These are phyloP conservation scores for Selaginella moellendorffii DNA, from an alignment of 75 land plant species.

Conservation along the genomic window DNA sequence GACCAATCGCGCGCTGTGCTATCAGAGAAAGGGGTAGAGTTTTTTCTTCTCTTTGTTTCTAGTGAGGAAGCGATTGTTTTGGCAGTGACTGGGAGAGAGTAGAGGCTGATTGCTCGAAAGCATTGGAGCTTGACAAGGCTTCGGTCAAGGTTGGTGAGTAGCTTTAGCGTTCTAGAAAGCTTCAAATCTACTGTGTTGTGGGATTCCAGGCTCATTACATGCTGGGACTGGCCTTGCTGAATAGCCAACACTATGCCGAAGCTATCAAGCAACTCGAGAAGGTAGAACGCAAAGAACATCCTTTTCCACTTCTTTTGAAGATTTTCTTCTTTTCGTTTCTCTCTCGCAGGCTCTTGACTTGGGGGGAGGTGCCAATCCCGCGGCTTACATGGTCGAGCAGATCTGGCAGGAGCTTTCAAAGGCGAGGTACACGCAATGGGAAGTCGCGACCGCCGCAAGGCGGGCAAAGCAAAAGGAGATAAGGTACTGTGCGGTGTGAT, in stretches of 20 bases:
- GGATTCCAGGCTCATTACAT: conserved; percentile 28
- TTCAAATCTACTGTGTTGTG: neutral
- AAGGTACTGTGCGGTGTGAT: conserved; percentile 30
- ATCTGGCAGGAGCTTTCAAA: conserved; percentile 80
- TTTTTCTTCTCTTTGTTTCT: conserved; percentile 4
- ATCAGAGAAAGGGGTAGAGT: conserved; percentile 53
- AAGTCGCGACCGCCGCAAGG: conserved; percentile 31
- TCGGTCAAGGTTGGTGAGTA: conserved; percentile 48
- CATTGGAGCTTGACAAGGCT: conserved; percentile 52
- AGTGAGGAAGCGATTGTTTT: neutral
- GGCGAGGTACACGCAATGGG: conserved; percentile 69
- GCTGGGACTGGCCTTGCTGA: conserved; percentile 25
- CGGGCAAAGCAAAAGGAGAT: conserved; percentile 41
- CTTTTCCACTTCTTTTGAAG: conserved; percentile 3
- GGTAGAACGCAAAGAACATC: conserved; percentile 8
- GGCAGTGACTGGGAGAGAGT: conserved; percentile 70
- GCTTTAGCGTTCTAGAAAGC: neutral
- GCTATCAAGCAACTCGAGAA: conserved; percentile 28
- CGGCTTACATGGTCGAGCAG: conserved; percentile 67
- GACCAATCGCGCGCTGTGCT: conserved; percentile 87
- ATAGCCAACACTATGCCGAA: conserved; percentile 17
- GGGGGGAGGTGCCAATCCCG: conserved; percentile 50
- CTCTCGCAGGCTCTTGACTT: conserved; percentile 61
- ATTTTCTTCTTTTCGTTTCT: neutral
- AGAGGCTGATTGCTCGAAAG: conserved; percentile 74